Conservation (phyloP, 108 stramenopile genomes). For the Skeletonema marinoi region DNA sequence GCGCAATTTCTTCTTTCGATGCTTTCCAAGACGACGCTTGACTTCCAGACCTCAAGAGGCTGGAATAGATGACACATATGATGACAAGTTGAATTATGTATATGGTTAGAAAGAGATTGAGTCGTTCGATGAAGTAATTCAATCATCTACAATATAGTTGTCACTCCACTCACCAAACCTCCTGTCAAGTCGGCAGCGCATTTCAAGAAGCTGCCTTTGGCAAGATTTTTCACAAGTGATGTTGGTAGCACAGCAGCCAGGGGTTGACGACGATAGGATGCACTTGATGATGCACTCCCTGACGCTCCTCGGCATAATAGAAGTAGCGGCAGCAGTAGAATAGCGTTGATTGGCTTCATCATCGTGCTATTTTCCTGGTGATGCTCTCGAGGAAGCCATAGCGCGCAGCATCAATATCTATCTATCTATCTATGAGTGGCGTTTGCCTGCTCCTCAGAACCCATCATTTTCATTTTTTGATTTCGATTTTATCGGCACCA, state of each 20-base stretch:
- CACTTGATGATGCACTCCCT: neutral
- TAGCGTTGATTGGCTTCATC: neutral
- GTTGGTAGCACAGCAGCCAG: conserved; percentile 20
- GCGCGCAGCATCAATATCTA: no score
- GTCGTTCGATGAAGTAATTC: neutral
- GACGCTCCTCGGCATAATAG: neutral
- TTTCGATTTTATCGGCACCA: no score
- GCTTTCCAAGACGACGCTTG: conserved; percentile 30
- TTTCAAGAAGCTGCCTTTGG: conserved; percentile 20
- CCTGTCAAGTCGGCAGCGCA: conserved; percentile 38
- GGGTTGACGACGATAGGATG: neutral
- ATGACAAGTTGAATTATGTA: neutral
- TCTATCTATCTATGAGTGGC: no score
- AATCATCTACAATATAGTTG: neutral
- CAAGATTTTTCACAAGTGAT: conserved; percentile 15
- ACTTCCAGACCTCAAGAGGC: conserved; percentile 44
- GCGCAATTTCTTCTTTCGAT: neutral
- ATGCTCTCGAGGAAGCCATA: no score
- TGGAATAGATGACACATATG: neutral
- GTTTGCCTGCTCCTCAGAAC: no score
- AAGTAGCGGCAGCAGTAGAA: neutral
- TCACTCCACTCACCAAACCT: conserved; percentile 23
- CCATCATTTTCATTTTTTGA: no score
- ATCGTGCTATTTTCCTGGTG: neutral
- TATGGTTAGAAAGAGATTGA: neutral